A percentile compares a stretch with the other conserved stretches of the same genome.
phyloP scores from a whole-genome alignment of 2,329 filamentous ascomycete genomes.

The Penicillium brasilianum region DNA sequence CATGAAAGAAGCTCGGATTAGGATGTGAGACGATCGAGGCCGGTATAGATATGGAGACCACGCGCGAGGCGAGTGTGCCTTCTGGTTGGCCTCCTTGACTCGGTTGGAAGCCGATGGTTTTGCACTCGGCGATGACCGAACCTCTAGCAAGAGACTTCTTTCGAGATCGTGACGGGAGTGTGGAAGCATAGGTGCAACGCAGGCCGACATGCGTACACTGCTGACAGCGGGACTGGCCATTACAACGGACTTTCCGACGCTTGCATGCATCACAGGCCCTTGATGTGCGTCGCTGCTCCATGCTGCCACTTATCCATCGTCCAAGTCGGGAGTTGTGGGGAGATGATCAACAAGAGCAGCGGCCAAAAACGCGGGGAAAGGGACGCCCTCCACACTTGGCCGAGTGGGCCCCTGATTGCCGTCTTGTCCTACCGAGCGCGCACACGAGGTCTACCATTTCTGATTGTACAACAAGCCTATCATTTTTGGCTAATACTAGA shows the following conservation, averaged over 20 bases:
- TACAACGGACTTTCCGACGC: conserved; percentile 54
- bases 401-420: neutral
- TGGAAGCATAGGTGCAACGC: conserved; percentile 51
- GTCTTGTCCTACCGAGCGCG: neutral
- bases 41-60: conserved; percentile 35
- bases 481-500: neutral
- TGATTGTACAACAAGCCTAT: neutral
- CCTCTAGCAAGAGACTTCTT: conserved; percentile 19
- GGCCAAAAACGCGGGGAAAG: neutral
- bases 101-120: neutral
- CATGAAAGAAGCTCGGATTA: conserved; percentile 37
- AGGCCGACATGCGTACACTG: conserved; percentile 52
- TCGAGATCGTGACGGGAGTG: conserved; percentile 39
- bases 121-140: conserved; percentile 3
- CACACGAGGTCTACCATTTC: neutral
- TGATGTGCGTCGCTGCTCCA: conserved; percentile 7
- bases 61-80: conserved; percentile 13
- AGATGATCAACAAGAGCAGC: neutral
- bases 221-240: conserved; percentile 52
- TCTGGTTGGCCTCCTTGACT: neutral
- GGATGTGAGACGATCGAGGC: conserved; percentile 5
- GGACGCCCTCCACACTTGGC: neutral
- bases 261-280: conserved; percentile 55
- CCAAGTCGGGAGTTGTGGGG: neutral
- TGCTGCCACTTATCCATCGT: neutral